Evolutionary conservation across 208 protist species (phyloP).

Genomic region (Sergeia podlipaevii): DNA sequence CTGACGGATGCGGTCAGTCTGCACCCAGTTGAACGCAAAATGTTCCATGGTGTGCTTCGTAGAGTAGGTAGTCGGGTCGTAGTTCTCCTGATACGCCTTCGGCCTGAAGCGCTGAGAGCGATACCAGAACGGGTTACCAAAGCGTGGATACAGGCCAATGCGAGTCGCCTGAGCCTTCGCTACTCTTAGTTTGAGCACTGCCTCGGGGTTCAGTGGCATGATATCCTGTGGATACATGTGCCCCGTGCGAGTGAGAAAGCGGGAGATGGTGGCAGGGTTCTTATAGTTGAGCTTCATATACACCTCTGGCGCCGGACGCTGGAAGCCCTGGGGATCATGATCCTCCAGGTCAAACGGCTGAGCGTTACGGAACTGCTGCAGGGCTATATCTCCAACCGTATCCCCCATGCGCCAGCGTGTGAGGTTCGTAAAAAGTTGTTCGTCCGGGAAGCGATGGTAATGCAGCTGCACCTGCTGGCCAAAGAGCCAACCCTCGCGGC

Average conservation of each 20-base stretch:
- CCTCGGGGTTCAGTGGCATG: constrained; percentile 82
- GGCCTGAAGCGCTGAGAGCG: constrained; percentile 78
- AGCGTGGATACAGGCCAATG: constrained; percentile 87
- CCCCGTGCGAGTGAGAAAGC: constrained; percentile 83
- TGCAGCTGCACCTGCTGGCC: constrained; percentile 87
- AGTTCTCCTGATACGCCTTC: constrained; percentile 87
- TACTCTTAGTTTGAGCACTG: constrained; percentile 72
- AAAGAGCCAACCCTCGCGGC: constrained; percentile 86
- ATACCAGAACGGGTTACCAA: constrained; percentile 90
- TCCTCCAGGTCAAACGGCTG: constrained; percentile 86
- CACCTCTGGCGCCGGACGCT: constrained; percentile 71
- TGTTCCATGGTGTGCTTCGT: constrained; percentile 90
- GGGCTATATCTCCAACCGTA: constrained; percentile 77
- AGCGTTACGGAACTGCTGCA: constrained; percentile 90
- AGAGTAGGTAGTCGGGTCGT: constrained; percentile 85
- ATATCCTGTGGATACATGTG: constrained; percentile 89
- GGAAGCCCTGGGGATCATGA: constrained; percentile 78
- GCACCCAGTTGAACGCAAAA: constrained; percentile 89
- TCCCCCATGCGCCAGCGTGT: constrained; percentile 83
- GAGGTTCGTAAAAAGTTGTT: constrained; percentile 83
- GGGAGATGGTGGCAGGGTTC: constrained; percentile 86
- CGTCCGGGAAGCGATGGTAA: constrained; percentile 87
- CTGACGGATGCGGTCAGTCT: constrained; percentile 81
- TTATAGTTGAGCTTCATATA: constrained; percentile 95
- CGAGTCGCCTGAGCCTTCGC: constrained; percentile 82